phyloP scores from a whole-genome alignment of 2,329 filamentous ascomycete genomes.

The Thielaviopsis cerberus region DNA sequence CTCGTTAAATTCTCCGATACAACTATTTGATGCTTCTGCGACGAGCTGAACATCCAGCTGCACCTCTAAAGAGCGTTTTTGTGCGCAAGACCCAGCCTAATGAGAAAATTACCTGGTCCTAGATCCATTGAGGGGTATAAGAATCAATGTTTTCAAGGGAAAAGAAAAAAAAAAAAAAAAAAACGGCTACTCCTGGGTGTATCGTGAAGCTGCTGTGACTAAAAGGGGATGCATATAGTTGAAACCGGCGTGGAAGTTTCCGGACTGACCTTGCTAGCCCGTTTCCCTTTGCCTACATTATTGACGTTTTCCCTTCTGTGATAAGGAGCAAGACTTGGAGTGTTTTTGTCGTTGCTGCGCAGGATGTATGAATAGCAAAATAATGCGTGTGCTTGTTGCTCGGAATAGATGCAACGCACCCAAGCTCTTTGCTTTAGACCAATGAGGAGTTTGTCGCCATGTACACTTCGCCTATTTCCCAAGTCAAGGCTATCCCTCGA shows the following conservation, averaged over 20 bases:
- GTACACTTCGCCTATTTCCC: too few species aligned
- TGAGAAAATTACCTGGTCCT: too few species aligned
- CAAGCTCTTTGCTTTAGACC: too few species aligned
- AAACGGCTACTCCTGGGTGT: too few species aligned
- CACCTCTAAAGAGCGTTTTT: not conserved
- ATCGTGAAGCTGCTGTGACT: not conserved
- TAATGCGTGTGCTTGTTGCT: too few species aligned
- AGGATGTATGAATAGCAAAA: not conserved
- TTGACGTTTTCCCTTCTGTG: not conserved
- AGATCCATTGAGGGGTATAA: too few species aligned
- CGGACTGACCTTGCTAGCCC: not conserved
- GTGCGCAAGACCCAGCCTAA: not conserved
- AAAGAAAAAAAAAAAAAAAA: not conserved
- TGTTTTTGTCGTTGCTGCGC: not conserved
- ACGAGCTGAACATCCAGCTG: not conserved
- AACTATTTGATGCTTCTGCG: not conserved
- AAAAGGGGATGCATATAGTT: too few species aligned
- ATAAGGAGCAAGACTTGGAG: not conserved
- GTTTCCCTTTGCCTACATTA: not conserved
- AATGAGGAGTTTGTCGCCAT: too few species aligned
- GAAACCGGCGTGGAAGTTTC: not conserved
- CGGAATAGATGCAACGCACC: too few species aligned
- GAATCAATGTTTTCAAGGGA: too few species aligned
- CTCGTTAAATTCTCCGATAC: not conserved
- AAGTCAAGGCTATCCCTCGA: too few species aligned